A percentile compares a stretch with the other conserved stretches of the same genome.
These are phyloP conservation scores for Vanrija pseudolonga DNA, from an alignment of 1,284 basidiomycete genomes.

Conservation along the genomic window DNA sequence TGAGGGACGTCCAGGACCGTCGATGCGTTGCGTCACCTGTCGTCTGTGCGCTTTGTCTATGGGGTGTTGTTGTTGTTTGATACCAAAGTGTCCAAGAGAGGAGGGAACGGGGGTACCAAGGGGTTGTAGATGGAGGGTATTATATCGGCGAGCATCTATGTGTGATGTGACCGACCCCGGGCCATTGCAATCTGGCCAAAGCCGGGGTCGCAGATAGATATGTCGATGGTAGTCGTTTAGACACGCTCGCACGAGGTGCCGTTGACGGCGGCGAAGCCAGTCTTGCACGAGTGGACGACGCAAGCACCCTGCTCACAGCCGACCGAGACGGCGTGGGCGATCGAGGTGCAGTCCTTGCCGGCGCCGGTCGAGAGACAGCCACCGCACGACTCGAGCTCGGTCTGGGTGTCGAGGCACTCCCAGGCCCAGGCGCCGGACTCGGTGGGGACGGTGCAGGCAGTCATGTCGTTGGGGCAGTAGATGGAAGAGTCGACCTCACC, in stretches of 20 bases:
- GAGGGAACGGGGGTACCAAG: background rate
- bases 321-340: constrained; percentile 63
- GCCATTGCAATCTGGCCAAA: background rate
- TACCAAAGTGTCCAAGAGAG: background rate
- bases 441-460: constrained; percentile 35
- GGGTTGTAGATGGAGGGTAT: background rate
- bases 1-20: background rate
- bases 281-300: constrained; percentile 59
- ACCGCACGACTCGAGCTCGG: constrained; percentile 58
- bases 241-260: constrained; percentile 54
- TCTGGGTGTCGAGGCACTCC: constrained; percentile 49
- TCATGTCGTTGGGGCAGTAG: constrained; percentile 38
- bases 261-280: constrained; percentile 56
- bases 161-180: background rate
- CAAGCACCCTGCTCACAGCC: constrained; percentile 62
- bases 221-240: background rate
- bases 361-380: constrained; percentile 63
- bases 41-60: background rate
- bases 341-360: constrained; percentile 68
- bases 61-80: background rate
- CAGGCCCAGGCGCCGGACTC: constrained; percentile 33
- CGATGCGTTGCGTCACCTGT: no score
- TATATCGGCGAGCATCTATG: background rate
- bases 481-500: constrained; percentile 30
- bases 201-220: no score